phyloP scores from a whole-genome alignment of 1,284 basidiomycete species.

The Earliella scabrosa region DNA sequence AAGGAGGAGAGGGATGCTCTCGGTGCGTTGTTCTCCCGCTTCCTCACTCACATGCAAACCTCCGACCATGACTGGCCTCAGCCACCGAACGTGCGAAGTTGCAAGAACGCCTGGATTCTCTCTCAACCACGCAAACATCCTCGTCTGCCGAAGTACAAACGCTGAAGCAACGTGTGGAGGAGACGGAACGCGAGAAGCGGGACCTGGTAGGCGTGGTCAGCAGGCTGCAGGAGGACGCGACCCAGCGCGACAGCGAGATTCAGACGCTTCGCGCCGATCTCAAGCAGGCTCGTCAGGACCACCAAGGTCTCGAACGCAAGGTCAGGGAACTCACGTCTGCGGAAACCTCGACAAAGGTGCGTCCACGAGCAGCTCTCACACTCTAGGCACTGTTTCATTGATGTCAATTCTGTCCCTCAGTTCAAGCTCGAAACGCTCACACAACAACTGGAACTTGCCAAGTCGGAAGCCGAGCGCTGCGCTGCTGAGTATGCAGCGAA shows the following conservation, averaged over 20 bases:
- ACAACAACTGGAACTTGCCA: conserved; percentile 78
- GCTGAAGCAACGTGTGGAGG: conserved; percentile 63
- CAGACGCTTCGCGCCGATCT: conserved; percentile 67
- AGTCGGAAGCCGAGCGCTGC: conserved; percentile 71
- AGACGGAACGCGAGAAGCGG: conserved; percentile 79
- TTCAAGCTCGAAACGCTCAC: conserved; percentile 81
- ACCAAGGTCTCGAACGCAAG: conserved; percentile 65
- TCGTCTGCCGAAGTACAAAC: conserved; percentile 64
- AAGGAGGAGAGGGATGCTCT: conserved; percentile 68
- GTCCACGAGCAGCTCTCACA: conserved; percentile 4
- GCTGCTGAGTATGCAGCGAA: conserved; percentile 64
- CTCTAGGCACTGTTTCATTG: not conserved
- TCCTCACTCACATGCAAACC: not conserved
- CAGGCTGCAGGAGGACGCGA: conserved; percentile 70
- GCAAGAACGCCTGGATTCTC: conserved; percentile 54
- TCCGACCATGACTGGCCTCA: conserved; percentile 31
- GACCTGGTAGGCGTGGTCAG: conserved; percentile 77
- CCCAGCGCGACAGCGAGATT: conserved; percentile 75
- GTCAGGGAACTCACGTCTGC: conserved; percentile 69
- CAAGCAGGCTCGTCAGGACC: conserved; percentile 76
- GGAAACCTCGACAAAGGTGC: conserved; percentile 73
- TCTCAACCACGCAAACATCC: conserved; percentile 58
- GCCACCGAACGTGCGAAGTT: conserved; percentile 55
- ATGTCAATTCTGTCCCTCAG: conserved; percentile 38
- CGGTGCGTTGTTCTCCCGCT: conserved; percentile 45